These are phyloP conservation scores for Podosphaera leucotricha DNA, from an alignment of 2,329 filamentous ascomycete genomes.

Conservation along the genomic window DNA sequence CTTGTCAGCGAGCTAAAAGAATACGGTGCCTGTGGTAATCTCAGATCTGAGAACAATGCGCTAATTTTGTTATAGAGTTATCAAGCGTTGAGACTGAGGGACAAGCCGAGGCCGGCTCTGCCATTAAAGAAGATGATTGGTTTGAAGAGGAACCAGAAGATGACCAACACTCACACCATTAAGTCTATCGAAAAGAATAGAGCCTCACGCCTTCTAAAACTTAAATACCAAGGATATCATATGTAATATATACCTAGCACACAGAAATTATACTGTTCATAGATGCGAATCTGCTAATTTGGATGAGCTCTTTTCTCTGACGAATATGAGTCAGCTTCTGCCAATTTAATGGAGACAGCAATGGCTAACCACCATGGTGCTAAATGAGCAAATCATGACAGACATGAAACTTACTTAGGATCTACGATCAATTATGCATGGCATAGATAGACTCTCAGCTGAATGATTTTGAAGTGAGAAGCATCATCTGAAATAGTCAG, in stretches of 20 bases:
- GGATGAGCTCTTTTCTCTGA: background rate
- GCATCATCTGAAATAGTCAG: too few relatives aligned
- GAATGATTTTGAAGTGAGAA: too few relatives aligned
- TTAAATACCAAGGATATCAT: background rate
- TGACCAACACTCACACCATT: constrained; percentile 1
- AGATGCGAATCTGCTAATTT: background rate
- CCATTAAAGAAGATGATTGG: background rate
- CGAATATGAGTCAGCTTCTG: too few relatives aligned
- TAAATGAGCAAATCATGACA: too few relatives aligned
- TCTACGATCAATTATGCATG: too few relatives aligned
- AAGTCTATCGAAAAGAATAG: background rate
- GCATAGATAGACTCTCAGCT: too few relatives aligned
- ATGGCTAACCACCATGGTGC: too few relatives aligned
- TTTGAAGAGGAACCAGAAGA: constrained; percentile 1
- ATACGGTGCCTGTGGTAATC: constrained; percentile 42
- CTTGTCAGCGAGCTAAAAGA: constrained; percentile 77
- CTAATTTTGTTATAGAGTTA: background rate
- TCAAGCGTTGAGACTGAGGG: constrained; percentile 92
- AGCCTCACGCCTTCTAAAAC: background rate
- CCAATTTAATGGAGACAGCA: too few relatives aligned
- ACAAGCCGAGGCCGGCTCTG: constrained; percentile 38
- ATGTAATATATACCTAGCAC: background rate
- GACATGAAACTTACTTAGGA: too few relatives aligned
- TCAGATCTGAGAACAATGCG: background rate
- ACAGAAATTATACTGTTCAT: background rate